Percentiles rank a stretch among this genome's conserved stretches.
Evolutionary conservation across 768 basidiomycete genomes (phyloP).

Genomic region (Sistotremastrum niveocremeum): DNA sequence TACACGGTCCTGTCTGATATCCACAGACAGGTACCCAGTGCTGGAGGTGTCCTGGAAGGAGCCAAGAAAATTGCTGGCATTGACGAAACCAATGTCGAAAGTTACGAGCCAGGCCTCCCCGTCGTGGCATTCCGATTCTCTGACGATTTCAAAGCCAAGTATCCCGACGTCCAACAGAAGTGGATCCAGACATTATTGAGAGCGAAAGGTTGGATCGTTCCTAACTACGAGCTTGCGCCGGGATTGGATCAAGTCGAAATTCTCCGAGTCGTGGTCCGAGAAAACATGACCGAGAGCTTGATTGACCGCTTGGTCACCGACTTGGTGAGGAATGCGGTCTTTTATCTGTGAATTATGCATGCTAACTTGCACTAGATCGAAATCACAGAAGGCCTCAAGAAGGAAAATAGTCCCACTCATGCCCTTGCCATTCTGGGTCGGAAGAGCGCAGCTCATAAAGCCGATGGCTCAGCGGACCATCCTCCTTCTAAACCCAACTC

Average conservation of each 20-base stretch:
- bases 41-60: conserved; percentile 8
- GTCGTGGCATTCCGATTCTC: conserved; percentile 44
- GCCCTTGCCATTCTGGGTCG: conserved; percentile 31
- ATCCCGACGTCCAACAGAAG: conserved; percentile 44
- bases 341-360: neutral
- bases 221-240: conserved; percentile 48
- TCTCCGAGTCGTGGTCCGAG: conserved; percentile 48
- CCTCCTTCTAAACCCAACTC: conserved; percentile 33
- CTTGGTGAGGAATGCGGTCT: conserved; percentile 32
- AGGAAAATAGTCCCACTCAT: conserved; percentile 34
- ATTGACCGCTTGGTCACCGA: conserved; percentile 55
- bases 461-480: conserved; percentile 31
- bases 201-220: conserved; percentile 42
- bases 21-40: conserved; percentile 24
- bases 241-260: conserved; percentile 37
- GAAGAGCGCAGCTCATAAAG: conserved; percentile 20
- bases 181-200: conserved; percentile 42
- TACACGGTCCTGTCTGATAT: conserved; percentile 42
- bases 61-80: conserved; percentile 21
- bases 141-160: conserved; percentile 33
- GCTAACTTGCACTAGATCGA: conserved; percentile 31
- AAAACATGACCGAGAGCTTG: conserved; percentile 38
- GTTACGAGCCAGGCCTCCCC: conserved; percentile 36
- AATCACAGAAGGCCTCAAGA: conserved; percentile 43
- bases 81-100: conserved; percentile 42